These are phyloP conservation scores for Diaporthe vexans DNA, from an alignment of 2,329 filamentous ascomycete species.

Conservation along the genomic window DNA sequence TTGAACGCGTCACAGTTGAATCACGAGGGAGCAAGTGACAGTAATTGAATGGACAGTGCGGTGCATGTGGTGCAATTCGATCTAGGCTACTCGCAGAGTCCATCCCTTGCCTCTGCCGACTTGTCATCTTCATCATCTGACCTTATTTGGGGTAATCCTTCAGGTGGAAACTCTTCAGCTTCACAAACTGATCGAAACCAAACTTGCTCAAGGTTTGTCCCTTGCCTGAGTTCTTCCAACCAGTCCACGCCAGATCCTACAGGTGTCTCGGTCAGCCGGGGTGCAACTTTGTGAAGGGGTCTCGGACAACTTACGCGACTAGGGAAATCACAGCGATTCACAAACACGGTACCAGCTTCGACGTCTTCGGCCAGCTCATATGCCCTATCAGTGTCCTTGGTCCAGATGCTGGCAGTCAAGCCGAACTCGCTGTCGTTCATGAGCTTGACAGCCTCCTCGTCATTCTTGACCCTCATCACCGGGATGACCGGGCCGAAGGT, in stretches of 20 bases:
- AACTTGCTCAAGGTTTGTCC: constrained; percentile 91
- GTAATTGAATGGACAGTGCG: constrained; percentile 27
- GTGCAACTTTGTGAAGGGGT: constrained; percentile 37
- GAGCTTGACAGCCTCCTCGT: constrained; percentile 83
- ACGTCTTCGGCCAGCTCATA: constrained; percentile 83
- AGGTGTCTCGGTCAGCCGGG: constrained; percentile 43
- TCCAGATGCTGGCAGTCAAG: constrained; percentile 97
- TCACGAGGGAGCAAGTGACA: constrained; percentile 21
- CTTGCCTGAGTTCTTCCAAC: constrained; percentile 97
- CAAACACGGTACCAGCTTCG: constrained; percentile 95
- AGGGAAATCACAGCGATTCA: constrained; percentile 94
- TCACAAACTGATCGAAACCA: constrained; percentile 95
- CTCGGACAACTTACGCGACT: constrained; percentile 76
- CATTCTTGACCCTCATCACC: constrained; percentile 85
- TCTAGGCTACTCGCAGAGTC: constrained; percentile 31
- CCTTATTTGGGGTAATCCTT: constrained; percentile 80
- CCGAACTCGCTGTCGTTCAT: constrained; percentile 98
- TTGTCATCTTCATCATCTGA: constrained; percentile 24
- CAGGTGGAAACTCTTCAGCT: constrained; percentile 95
- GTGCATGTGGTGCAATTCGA: constrained; percentile 22
- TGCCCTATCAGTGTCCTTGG: constrained; percentile 83
- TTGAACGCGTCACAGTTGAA: constrained; percentile 29
- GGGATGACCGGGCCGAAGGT: constrained; percentile 95
- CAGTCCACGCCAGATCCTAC: constrained; percentile 94
- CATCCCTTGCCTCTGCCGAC: constrained; percentile 40